Percentiles rank a stretch among this genome's conserved stretches.
These are phyloP conservation scores for Phytophthora kernoviae DNA, from an alignment of 352 stramenopile species.

Conservation along the genomic window DNA sequence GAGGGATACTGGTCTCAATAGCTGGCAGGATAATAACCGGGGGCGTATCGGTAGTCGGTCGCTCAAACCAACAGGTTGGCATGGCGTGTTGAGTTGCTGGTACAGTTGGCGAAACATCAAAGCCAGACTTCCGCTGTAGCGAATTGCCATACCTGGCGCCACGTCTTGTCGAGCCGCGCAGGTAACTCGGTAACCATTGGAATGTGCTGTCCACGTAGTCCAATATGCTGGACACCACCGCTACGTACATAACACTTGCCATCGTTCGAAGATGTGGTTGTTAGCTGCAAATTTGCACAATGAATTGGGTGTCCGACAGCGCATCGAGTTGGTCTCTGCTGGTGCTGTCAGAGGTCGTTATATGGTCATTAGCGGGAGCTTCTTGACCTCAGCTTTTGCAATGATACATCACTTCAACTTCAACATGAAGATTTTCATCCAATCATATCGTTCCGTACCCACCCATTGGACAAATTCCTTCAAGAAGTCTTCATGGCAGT, in stretches of 20 bases:
- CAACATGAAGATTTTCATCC: not conserved
- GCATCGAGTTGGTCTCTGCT: constrained; percentile 1
- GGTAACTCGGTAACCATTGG: constrained; percentile 12
- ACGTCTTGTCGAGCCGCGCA: constrained; percentile 10
- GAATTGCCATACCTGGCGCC: not conserved
- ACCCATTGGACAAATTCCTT: not conserved
- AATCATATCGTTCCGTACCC: not conserved
- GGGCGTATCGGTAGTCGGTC: no score
- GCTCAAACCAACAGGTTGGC: no score
- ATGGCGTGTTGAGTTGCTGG: not conserved
- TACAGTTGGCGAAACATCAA: not conserved
- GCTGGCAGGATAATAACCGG: no score
- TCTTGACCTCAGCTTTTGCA: not conserved
- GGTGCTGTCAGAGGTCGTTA: constrained; percentile 2
- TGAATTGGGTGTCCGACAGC: not conserved
- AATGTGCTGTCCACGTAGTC: constrained; percentile 11
- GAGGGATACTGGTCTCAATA: no score
- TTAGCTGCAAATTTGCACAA: constrained; percentile 17
- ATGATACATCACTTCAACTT: constrained; percentile 6
- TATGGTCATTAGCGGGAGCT: constrained; percentile 1
- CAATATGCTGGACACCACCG: constrained; percentile 25
- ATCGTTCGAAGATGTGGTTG: constrained; percentile 9
- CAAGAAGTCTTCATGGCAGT: not conserved
- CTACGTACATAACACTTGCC: constrained; percentile 26
- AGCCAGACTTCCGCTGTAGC: not conserved